Conservation (phyloP, 176 grass and related monocot genomes). For the Cymbopogon citratus region DNA sequence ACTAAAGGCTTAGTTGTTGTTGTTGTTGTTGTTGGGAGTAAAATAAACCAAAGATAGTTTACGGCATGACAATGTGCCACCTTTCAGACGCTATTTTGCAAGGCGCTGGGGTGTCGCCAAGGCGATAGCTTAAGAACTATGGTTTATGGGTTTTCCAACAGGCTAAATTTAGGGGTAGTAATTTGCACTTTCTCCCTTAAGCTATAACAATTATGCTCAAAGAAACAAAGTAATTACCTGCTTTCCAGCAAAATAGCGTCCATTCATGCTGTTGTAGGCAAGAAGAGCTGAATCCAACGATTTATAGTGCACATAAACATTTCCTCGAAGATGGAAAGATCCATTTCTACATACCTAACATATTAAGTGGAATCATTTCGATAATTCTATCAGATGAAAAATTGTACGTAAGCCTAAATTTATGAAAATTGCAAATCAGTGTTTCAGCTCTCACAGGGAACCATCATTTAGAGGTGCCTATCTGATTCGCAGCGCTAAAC, state of each 20-base stretch:
- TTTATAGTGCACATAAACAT: constrained; percentile 90
- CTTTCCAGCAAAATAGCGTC: constrained; percentile 90
- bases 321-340: constrained; percentile 90
- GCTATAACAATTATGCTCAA: not conserved
- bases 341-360: constrained; percentile 94
- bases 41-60: too few species aligned
- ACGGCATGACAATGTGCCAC: too few species aligned
- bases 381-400: not conserved
- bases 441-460: constrained; percentile 7
- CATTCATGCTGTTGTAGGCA: constrained; percentile 84
- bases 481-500: constrained; percentile 1
- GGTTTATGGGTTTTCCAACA: not conserved
- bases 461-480: not conserved
- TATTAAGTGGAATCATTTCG: constrained; percentile 14
- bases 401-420: not conserved
- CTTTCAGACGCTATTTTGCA: too few species aligned
- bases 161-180: not conserved
- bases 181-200: not conserved
- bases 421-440: not conserved
- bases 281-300: constrained; percentile 86
- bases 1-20: too few species aligned
- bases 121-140: too few species aligned
- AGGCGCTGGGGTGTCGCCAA: too few species aligned
- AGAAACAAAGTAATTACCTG: constrained; percentile 44
- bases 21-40: too few species aligned